Evolutionary conservation across 1,284 basidiomycete species (phyloP), one percentile per base, ranked within the genome.

Genomic region (Inonotus obliquus): DNA sequence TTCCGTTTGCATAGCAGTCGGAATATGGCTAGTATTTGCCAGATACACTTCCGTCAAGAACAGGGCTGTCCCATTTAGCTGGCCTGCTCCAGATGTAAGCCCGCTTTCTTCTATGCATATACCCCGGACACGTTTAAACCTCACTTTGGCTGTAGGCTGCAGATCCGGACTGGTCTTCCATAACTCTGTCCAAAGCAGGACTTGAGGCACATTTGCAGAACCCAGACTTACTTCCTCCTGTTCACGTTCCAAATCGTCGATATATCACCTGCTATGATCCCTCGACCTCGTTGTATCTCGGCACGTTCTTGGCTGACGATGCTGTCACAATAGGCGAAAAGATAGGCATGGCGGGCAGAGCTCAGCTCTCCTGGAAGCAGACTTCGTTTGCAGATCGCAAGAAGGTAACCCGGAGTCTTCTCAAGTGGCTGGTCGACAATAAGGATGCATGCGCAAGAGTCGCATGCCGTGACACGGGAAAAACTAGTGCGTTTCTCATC

Each of bases 401-500:
- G 69, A 83, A 87, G 65, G 86, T 98, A 44, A 77, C 98, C 67
- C 80, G 91, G 38, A 96, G 91, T 67, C 73, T 99, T 67, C 81
- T 93, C 67, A 89, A 89, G 65, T 99, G 96, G 96, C 79, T 96
- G 13, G 85, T 96, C 29, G 84, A 89, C 66, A 93, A 96, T 68
- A 86, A 94, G 75, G 90, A 96, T 62, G 76, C 77, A 21, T 93
- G 95, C 68, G 92, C 92, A 6, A 81, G 87, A 52, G 91, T 97
- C n/a, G 94, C 94, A 38, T 94, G 92, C 70, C 81, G 96, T 39
- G 96, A 99, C 74, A 95, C 94, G 0, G 96, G 96, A 62, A 99
- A 98, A 79, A 98, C 96, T 37, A 79, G 94, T 94, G 69, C 72
- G 25, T 54, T 48, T 60, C 53, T 39, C 45, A 27, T 38, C 61